Evolutionary conservation across 371 early-diverging fungal species (phyloP).

Genomic region (Apophysomyces trapeziformis): DNA sequence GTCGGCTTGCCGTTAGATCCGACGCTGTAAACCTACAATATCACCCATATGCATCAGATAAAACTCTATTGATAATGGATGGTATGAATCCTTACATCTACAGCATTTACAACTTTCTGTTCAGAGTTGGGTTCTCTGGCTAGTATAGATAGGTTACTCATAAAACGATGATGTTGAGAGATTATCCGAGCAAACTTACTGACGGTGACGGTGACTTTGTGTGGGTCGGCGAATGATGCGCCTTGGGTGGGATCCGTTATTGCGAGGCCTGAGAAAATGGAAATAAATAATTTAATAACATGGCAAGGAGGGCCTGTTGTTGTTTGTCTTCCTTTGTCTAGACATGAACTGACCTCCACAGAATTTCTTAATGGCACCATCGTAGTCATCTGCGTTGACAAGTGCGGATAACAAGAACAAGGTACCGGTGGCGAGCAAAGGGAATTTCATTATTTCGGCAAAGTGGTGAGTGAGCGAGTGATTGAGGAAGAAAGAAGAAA

Average conservation of each 20-base stretch:
- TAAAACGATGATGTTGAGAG: background rate
- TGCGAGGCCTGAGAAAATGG: conserved; percentile 12
- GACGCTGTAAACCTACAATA: conserved; percentile 18
- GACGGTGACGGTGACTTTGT: conserved; percentile 24
- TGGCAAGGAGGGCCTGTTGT: background rate
- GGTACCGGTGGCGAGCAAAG: conserved; percentile 8
- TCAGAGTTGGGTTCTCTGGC: conserved; percentile 21
- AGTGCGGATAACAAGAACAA: conserved; percentile 16
- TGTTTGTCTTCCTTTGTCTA: background rate
- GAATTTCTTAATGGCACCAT: conserved; percentile 23
- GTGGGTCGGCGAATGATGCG: conserved; percentile 24
- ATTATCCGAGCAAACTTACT: conserved; percentile 15
- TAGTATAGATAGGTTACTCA: background rate
- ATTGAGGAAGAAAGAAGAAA: background rate
- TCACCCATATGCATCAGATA: too few species aligned
- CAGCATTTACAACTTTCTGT: conserved; percentile 22
- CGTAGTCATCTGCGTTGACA: conserved; percentile 20
- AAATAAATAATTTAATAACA: background rate
- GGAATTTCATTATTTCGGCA: conserved; percentile 19
- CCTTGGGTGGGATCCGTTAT: conserved; percentile 26
- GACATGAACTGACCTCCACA: conserved; percentile 20
- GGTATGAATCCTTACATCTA: conserved; percentile 20
- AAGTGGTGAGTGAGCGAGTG: conserved; percentile 1
- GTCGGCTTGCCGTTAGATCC: conserved; percentile 19
- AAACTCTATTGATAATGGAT: too few species aligned